These are phyloP conservation scores for Kluyveromyces marxianus DNA, from an alignment of 1,139 yeast genomes.

Conservation along the genomic window DNA sequence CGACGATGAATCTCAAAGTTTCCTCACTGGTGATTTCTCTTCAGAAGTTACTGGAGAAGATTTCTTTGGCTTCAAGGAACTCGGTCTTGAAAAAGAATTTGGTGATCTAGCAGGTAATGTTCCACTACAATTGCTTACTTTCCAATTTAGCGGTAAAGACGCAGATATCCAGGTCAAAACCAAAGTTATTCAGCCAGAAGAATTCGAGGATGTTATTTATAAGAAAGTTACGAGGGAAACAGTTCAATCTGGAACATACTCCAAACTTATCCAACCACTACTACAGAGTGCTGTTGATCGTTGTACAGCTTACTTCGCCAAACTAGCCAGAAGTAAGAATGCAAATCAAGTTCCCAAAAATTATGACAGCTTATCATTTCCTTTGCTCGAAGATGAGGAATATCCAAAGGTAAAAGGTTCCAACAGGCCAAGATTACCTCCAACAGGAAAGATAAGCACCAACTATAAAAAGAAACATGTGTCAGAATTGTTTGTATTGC, in stretches of 20 bases:
- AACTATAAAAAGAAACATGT: constrained; percentile 58
- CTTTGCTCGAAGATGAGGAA: constrained; percentile 64
- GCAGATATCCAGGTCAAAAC: constrained; percentile 40
- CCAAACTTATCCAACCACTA: constrained; percentile 42
- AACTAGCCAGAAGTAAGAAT: constrained; percentile 48
- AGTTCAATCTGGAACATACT: constrained; percentile 48
- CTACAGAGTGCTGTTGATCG: constrained; percentile 45
- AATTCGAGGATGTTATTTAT: constrained; percentile 47
- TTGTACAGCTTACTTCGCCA: constrained; percentile 39
- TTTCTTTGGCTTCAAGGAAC: constrained; percentile 91
- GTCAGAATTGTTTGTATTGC: constrained; percentile 44
- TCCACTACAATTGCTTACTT: constrained; percentile 68
- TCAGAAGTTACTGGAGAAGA: constrained; percentile 83
- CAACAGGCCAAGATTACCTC: constrained; percentile 81
- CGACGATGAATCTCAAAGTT: constrained; percentile 87
- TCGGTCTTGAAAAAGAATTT: constrained; percentile 89
- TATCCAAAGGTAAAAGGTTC: constrained; percentile 68
- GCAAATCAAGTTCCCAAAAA: constrained; percentile 35
- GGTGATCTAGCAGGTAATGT: constrained; percentile 80
- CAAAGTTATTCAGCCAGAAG: constrained; percentile 53
- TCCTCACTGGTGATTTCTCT: constrained; percentile 89
- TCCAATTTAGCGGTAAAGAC: constrained; percentile 64
- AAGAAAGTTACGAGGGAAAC: constrained; percentile 44
- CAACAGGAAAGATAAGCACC: constrained; percentile 75
- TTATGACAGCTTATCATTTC: constrained; percentile 37